Percentiles rank a stretch among this genome's conserved stretches.
phyloP scores from a whole-genome alignment of 345 rosid species.

The Populus davidiana region DNA sequence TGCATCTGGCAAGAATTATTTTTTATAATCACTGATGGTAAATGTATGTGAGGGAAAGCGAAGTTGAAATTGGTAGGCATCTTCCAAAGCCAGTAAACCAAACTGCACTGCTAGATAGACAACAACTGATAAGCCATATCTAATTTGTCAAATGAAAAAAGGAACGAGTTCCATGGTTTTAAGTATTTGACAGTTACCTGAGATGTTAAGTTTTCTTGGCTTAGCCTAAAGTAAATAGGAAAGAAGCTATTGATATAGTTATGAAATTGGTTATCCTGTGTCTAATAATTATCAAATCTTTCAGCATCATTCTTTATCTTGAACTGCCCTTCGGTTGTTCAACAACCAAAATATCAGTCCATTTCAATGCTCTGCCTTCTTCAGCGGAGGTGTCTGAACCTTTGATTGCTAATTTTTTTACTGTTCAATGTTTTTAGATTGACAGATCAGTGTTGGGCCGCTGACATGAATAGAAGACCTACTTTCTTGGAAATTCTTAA shows the following conservation, averaged over 20 bases:
- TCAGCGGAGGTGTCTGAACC: neutral
- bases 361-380: neutral
- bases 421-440: conserved; percentile 41
- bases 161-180: neutral
- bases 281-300: neutral
- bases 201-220: too few relatives aligned
- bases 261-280: neutral
- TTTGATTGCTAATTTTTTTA: conserved; percentile 15
- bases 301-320: neutral
- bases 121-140: neutral
- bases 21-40: neutral
- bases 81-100: neutral
- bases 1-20: too few relatives aligned
- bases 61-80: neutral
- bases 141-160: neutral
- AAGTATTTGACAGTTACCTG: neutral
- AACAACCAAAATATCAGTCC: neutral
- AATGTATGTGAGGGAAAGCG: neutral
- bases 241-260: neutral
- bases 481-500: conserved; percentile 90
- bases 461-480: conserved; percentile 86
- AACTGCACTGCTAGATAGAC: neutral
- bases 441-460: conserved; percentile 78
- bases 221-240: neutral
- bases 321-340: neutral